Evolutionary conservation across 345 rosid genomes (phyloP), one percentile per base, ranked within the genome.

Genomic region (Clarkia xantiana): DNA sequence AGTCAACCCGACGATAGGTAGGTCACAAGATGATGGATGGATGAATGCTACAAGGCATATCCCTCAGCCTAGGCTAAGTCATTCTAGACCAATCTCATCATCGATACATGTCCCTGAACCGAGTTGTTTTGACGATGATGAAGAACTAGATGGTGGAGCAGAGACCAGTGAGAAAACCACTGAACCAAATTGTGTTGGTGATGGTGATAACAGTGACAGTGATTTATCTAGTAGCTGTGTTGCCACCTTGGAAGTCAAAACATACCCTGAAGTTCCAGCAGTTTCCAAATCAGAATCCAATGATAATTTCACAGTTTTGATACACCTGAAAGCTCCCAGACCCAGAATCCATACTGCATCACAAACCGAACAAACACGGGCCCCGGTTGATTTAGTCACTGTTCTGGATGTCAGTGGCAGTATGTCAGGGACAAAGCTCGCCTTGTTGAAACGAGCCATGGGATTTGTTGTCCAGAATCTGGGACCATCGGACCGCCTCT

Each of bases 271-370:
- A 72, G 71, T 82, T 47, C 64, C 90, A 0, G 80, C 83, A 18
- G 77, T 75, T 19, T 57, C 72, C 7, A 59, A 68, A 47, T 71
- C 84, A 16, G 71, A 51, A 20, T 65, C 72, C 36, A 73, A 68
- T 19, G 76, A 84, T 55, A 75, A 82, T 44, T 93, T 93, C 61
- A 63, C 79, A 10, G 75, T 93, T 44, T 59, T 93, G 61, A 72
- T 93, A 73, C 82, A 87, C 66, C 77, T 93, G 3, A 93, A 87
- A 58, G 99, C 99, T 66, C 81, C 91, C 41, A 46, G 60, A 56
- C 52, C 70, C 14, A 61, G 59, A 16, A 51, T 51, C 36, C 62
- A 60, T 42, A 51, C 48, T 48, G 68, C 57, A 29, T 38, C 49
- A 9, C 56, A 53, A 3, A n/a, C 54, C 14, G 23, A 29, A 29